A percentile compares a stretch with the other conserved stretches of the same genome.
Evolutionary conservation across 352 stramenopile species (phyloP).

Genomic region (Phytopythium mirpurense): DNA sequence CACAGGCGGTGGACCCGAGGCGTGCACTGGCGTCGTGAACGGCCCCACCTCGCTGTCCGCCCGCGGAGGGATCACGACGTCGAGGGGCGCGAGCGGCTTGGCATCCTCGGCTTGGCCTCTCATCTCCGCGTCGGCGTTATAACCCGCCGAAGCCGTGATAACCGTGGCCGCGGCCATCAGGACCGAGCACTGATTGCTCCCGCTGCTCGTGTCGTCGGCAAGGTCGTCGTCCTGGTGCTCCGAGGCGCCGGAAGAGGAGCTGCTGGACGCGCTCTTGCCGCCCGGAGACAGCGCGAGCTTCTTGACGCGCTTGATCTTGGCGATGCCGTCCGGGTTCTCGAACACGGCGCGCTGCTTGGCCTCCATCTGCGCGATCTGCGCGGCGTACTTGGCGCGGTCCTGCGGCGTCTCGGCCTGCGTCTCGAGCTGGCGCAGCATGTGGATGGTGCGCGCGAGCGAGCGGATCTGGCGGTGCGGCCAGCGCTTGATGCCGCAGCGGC

Average conservation of each 20-base stretch:
- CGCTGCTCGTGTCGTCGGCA: neutral
- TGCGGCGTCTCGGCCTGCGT: constrained; percentile 28
- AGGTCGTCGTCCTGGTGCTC: neutral
- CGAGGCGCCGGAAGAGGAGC: neutral
- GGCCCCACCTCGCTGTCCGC: neutral
- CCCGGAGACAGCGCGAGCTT: constrained; percentile 20
- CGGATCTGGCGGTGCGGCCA: constrained; percentile 68
- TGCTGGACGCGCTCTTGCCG: constrained; percentile 10
- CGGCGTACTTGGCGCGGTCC: constrained; percentile 44
- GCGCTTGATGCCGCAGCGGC: constrained; percentile 53
- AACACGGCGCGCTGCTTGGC: constrained; percentile 66
- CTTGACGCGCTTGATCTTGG: constrained; percentile 61
- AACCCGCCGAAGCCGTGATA: constrained; percentile 1
- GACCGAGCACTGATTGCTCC: constrained; percentile 7
- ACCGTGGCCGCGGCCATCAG: constrained; percentile 15
- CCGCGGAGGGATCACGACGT: constrained; percentile 16
- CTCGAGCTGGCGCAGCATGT: constrained; percentile 70
- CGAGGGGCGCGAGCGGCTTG: constrained; percentile 9
- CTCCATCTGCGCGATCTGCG: constrained; percentile 56
- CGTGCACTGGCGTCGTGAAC: constrained; percentile 31
- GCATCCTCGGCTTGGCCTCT: neutral
- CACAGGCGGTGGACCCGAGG: constrained; percentile 5
- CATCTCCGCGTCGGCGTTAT: neutral
- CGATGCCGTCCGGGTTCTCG: constrained; percentile 50
- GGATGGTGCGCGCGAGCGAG: constrained; percentile 59